A percentile compares a stretch with the other conserved stretches of the same genome.
Conservation (phyloP, 2,329 filamentous ascomycete species). For the Pleomassaria siparia region DNA sequence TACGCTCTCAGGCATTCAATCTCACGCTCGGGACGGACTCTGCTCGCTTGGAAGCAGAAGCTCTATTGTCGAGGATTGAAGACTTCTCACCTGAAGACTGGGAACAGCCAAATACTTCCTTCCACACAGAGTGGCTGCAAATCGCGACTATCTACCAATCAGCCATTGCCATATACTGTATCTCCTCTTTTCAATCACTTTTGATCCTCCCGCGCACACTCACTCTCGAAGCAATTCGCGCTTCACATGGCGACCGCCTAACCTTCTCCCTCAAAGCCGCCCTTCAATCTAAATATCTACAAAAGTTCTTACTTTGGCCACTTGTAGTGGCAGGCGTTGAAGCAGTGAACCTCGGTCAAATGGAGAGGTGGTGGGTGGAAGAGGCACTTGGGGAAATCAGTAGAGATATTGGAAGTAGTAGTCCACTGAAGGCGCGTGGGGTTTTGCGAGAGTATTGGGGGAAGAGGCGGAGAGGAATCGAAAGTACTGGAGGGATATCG, state of each 20-base stretch:
- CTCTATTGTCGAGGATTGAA: not conserved
- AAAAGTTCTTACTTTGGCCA: slow-evolving; percentile 24
- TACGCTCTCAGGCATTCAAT: slow-evolving; percentile 18
- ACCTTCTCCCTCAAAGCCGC: not conserved
- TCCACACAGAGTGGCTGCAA: slow-evolving; percentile 5
- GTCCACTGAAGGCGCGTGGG: slow-evolving; percentile 23
- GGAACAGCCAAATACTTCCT: not conserved
- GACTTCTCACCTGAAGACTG: slow-evolving; percentile 6
- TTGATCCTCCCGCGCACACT: not conserved
- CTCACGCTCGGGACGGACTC: not conserved
- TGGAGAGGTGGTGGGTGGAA: slow-evolving; percentile 23
- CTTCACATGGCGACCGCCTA: not conserved
- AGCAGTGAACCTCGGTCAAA: slow-evolving; percentile 20
- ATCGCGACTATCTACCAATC: slow-evolving; percentile 25
- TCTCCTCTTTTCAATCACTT: slow-evolving; percentile 25
- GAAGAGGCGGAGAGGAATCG: slow-evolving; percentile 17
- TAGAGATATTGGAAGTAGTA: slow-evolving; percentile 19
- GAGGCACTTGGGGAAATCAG: slow-evolving; percentile 17
- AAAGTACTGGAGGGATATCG: too few species aligned
- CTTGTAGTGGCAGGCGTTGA: slow-evolving; percentile 31
- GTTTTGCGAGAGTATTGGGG: slow-evolving; percentile 29
- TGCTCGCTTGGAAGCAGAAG: slow-evolving; percentile 1
- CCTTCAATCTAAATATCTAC: not conserved
- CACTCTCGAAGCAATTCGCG: not conserved
- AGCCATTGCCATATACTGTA: slow-evolving; percentile 29